Evolutionary conservation across 495 filamentous ascomycete genomes (phyloP).

Genomic region (Hypomontagnella submonticulosa): DNA sequence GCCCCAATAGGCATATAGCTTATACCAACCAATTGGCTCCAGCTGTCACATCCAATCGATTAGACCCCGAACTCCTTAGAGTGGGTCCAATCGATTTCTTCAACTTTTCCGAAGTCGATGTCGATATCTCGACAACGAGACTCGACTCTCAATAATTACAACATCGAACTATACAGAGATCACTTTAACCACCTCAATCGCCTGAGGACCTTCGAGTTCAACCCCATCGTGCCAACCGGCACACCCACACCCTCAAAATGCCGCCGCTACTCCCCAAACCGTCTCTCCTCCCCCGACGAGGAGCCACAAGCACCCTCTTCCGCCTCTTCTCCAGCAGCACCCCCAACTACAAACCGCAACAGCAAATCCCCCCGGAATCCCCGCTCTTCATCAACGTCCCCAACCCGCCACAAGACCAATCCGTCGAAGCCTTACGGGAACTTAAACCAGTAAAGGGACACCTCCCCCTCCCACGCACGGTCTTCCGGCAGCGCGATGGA

Average conservation of each 20-base stretch:
- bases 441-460: constrained; percentile 52
- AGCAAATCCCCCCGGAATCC: constrained; percentile 56
- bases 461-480: constrained; percentile 57
- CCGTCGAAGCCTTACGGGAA: constrained; percentile 48
- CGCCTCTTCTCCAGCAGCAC: constrained; percentile 37
- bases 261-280: constrained; percentile 36
- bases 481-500: constrained; percentile 54
- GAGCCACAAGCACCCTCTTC: constrained; percentile 16
- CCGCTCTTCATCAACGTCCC: constrained; percentile 59
- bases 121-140: constrained; percentile 1
- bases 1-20: not conserved
- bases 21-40: constrained; percentile 15
- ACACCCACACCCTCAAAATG: constrained; percentile 34
- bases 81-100: constrained; percentile 34
- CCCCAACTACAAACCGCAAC: not conserved
- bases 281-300: constrained; percentile 10
- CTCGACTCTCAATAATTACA: constrained; percentile 7
- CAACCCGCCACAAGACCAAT: constrained; percentile 56
- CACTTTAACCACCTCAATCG: constrained; percentile 4
- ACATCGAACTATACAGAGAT: not conserved
- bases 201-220: not conserved
- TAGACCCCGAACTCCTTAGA: constrained; percentile 11
- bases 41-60: not conserved
- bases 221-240: constrained; percentile 23
- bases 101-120: constrained; percentile 1